These are phyloP conservation scores for Zea mays DNA, from an alignment of 176 grass and related monocot species.

Conservation along the genomic window DNA sequence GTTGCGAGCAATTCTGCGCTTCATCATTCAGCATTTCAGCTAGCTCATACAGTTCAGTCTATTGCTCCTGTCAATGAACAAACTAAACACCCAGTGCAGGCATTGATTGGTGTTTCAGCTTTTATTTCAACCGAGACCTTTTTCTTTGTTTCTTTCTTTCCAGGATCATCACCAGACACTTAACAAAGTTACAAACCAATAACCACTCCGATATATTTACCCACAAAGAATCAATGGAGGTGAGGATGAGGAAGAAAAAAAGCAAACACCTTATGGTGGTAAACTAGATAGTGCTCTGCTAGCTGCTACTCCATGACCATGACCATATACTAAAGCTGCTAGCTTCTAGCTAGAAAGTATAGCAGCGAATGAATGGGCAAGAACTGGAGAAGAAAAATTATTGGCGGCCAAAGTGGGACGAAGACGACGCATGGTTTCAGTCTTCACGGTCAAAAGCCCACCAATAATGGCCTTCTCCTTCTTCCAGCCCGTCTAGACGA, in stretches of 20 bases:
- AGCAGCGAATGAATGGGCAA: neutral
- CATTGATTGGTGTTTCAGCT: neutral
- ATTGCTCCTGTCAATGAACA: neutral
- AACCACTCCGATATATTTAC: slow-evolving; percentile 36
- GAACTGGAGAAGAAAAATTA: slow-evolving; percentile 51
- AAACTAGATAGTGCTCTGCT: neutral
- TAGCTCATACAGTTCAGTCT: neutral
- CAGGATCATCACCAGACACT: neutral
- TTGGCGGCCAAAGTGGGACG: slow-evolving; percentile 14
- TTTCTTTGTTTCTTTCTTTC: too few species aligned
- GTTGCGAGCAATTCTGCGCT: neutral
- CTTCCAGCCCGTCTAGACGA: neutral
- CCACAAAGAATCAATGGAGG: slow-evolving; percentile 34
- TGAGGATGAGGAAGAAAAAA: neutral
- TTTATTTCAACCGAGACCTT: slow-evolving; percentile 20
- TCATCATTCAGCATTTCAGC: neutral
- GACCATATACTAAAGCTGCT: neutral
- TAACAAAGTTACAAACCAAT: slow-evolving; percentile 37
- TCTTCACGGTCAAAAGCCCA: slow-evolving; percentile 1
- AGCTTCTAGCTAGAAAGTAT: neutral
- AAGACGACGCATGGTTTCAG: neutral
- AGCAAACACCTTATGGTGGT: neutral
- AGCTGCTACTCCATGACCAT: neutral
- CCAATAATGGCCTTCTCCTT: slow-evolving; percentile 45
- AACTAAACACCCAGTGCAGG: neutral